Evolutionary conservation across 352 stramenopile species (phyloP).

Genomic region (Globisporangium cystogenes): DNA sequence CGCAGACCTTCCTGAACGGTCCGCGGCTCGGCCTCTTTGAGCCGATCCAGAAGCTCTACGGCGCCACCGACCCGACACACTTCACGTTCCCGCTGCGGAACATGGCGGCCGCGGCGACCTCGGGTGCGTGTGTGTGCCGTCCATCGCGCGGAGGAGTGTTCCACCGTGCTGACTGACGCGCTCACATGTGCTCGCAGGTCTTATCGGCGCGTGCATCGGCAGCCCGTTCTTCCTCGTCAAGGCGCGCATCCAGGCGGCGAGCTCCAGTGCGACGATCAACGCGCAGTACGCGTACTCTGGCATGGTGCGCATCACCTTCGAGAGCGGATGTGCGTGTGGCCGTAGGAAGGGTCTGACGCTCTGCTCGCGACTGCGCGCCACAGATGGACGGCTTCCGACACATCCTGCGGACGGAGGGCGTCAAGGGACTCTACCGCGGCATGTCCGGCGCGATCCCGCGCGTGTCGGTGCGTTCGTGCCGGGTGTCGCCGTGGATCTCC

Average conservation of each 20-base stretch:
- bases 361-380: background rate
- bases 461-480: slow-evolving; percentile 44
- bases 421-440: slow-evolving; percentile 67
- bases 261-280: slow-evolving; percentile 68
- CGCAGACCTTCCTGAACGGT: slow-evolving; percentile 72
- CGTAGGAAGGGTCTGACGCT: slow-evolving; percentile 1
- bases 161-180: background rate
- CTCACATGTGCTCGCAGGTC: slow-evolving; percentile 17
- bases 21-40: slow-evolving; percentile 74
- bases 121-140: slow-evolving; percentile 17
- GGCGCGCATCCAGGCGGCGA: slow-evolving; percentile 76
- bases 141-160: background rate
- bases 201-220: slow-evolving; percentile 71
- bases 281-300: slow-evolving; percentile 78
- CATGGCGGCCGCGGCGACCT: slow-evolving; percentile 65
- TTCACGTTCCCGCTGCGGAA: slow-evolving; percentile 76
- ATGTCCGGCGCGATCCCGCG: slow-evolving; percentile 69
- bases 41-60: slow-evolving; percentile 73
- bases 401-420: slow-evolving; percentile 65
- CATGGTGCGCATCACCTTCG: slow-evolving; percentile 42
- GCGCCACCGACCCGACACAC: slow-evolving; percentile 68
- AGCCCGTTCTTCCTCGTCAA: slow-evolving; percentile 87
- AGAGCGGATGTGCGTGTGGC: background rate
- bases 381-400: slow-evolving; percentile 79
- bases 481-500: too few relatives aligned